Base-by-base conservation (phyloP, 495 filamentous ascomycete genomes). In the Collariella sp. region DNA sequence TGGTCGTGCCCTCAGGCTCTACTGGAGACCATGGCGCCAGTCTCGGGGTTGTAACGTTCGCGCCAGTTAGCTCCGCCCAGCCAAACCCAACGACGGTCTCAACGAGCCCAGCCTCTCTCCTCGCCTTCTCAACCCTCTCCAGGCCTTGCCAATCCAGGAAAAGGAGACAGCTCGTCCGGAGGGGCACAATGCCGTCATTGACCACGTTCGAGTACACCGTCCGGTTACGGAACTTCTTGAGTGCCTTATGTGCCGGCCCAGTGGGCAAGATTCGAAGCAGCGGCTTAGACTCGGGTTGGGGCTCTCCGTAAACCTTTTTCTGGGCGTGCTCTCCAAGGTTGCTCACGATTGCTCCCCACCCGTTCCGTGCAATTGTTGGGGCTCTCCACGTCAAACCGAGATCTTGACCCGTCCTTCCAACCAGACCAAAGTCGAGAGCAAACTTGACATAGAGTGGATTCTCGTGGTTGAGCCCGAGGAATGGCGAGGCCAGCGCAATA, bases 151-250 rank as follows among this genome's bases (percentile, higher is more conserved):
- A 98, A 65, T 98, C 93, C 7, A 98, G 77, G 61, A 97, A 98
- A n/a, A 97, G 75, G 15, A 98, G 74, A 67, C 91, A 97, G 46
- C 94, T 96, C 12, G 93, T 98, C 11, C 94, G 80, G 35, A 97
- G 67, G 2, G 93, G 93, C 7, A 98, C 93, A 64, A 98, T 96
- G 3, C 93, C 93, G 70, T 98, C 93, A 69, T 98, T 98, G 40
- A 98, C 94, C 24, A 97, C 89, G 62, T 98, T 98, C 1, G 91
- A 95, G 65, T 98, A 98, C 1, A 96, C 76, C 0, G 93, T 98
- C 16, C 94, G 77, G 63, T 93, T 95, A 42, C 88, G 78, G 62
- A 97, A 98, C 67, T 85, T 88, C 61, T 83, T 80, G 47, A 98
- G 72, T 0, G 87, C 90, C 36, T 82, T 79, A 69, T 97, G 91